Evolutionary conservation across 306 rosid genomes (phyloP), one percentile per base, ranked within the genome.

Genomic region (Vachellia collinsii): DNA sequence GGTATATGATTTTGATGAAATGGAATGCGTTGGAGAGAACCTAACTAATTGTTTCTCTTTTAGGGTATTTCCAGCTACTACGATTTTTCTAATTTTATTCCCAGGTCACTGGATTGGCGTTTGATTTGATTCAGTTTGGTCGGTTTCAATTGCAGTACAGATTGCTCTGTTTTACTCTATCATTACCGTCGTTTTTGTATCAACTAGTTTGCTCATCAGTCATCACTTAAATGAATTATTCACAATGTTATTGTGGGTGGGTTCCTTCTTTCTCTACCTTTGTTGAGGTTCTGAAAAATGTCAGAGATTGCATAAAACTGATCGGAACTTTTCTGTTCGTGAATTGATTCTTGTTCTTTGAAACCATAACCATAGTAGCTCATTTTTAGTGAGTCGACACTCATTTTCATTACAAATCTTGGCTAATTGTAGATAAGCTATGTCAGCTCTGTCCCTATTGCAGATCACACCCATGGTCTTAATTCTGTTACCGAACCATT

Each of bases 61-160:
- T 13, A 43, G 54, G 74, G 38, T 70, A 42, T 22, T 70, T 38
- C 56, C 44, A 25, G 66, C 39, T 61, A 37, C 37, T n/a, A 19
- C 22, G 19, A 63, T 72, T 13, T 72, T 44, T 36, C 47, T 48
- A 80, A 65, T 34, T 79, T 79, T 78, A 74, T 75, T 20, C 58
- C 9, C 46, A 68, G 5, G 37, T 46, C 66, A 14, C 41, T 73
- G 25, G 43, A 7, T 34, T 62, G 37, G 25, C 39, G 29, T 64
- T 36, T 43, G 4, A 16, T 17, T 46, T 1, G 9, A 34, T 11
- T 56, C 58, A 19, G 62, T 34, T 47, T 48, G 10, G 4, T 47
- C 11, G 29, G 11, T 68, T 68, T 68, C 22, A 13, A 11, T 72
- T 14, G n/a, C 1, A 39, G 70, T 65, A 65, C 71, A 9, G n/a